These are phyloP conservation scores for Calophaca sinica DNA, from an alignment of 306 rosid species.

Conservation along the genomic window DNA sequence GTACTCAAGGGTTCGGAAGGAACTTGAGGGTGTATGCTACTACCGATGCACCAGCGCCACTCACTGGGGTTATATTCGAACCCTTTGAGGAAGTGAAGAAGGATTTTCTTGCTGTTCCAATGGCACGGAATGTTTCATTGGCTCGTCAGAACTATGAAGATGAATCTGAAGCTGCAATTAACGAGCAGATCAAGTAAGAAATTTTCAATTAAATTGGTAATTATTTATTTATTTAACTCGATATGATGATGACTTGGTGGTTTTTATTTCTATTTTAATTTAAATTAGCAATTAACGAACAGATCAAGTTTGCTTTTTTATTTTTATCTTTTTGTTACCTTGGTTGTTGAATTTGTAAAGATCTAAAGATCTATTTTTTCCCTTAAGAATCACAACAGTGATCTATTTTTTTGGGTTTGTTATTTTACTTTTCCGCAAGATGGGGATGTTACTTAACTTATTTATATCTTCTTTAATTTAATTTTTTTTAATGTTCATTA, in stretches of 20 bases:
- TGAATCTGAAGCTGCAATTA: slow-evolving; percentile 54
- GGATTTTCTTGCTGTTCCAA: slow-evolving; percentile 45
- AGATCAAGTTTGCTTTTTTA: not conserved
- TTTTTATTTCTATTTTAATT: too few relatives aligned
- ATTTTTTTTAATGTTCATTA: not conserved
- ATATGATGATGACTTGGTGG: not conserved
- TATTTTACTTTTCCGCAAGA: not conserved
- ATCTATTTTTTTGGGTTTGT: not conserved
- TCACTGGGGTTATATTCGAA: slow-evolving; percentile 50
- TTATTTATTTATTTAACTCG: not conserved
- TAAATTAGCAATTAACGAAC: too few relatives aligned
- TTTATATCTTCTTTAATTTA: not conserved
- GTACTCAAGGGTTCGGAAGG: not conserved
- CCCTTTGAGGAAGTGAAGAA: slow-evolving; percentile 63
- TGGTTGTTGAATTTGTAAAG: not conserved
- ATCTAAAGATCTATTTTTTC: slow-evolving; percentile 14
- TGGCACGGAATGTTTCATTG: slow-evolving; percentile 45
- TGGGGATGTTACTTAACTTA: not conserved
- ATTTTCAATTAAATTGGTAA: too few relatives aligned
- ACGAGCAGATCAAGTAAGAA: slow-evolving; percentile 61
- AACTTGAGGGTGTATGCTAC: slow-evolving; percentile 49
- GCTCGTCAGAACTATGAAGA: slow-evolving; percentile 55
- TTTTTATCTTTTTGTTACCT: not conserved
- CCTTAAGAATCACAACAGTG: not conserved
- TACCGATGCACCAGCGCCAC: not conserved